Evolutionary conservation across 1,284 basidiomycete genomes (phyloP), one percentile per base, ranked within the genome.

Genomic region (Ceraceosorus bombacis): DNA sequence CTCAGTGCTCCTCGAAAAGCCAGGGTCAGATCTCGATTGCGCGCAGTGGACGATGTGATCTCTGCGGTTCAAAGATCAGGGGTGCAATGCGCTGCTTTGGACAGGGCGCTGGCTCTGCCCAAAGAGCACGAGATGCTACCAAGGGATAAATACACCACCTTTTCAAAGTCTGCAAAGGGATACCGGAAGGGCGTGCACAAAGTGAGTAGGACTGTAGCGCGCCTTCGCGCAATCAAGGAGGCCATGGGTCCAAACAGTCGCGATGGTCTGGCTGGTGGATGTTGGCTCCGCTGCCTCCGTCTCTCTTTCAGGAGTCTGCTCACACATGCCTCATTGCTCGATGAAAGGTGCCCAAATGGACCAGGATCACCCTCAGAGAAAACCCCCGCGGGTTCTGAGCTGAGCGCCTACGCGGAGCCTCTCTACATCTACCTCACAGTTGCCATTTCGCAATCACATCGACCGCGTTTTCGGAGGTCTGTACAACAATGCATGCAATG

Each of bases 101-200:
- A 88, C 74, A 73, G 81, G 62, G 89, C 87, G 4, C 80, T 92
- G 49, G 82, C 85, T 60, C 80, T 94, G 39, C 91, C 91, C 52
- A 91, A 89, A 75, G 89, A 94, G 78, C 82, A 86, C 65, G 88
- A 91, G 77, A 93, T 93, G 90, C 82, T 81, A 12, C 80, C 90
- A 1, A 83, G 83, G 79, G 93, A 98, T 81, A 98, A 98, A 80
- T 98, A 97, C 81, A 96, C 93, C 0, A 85, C 88, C 15, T 98
- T 93, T 79, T 86, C 84, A 57, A 85, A 84, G 55, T 81, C 81
- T 41, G 65, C 65, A 13, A 59, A 61, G 27, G 68, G 67, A 8
- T 98, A 93, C 80, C 82, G 94, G 54, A 98, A 98, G 78, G 87
- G 88, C 17, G 88, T 96, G 51, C 94, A 98, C 81, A 95, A 95